Conservation (phyloP, 371 early-diverging fungal species). For the Actinomortierella ambigua region DNA sequence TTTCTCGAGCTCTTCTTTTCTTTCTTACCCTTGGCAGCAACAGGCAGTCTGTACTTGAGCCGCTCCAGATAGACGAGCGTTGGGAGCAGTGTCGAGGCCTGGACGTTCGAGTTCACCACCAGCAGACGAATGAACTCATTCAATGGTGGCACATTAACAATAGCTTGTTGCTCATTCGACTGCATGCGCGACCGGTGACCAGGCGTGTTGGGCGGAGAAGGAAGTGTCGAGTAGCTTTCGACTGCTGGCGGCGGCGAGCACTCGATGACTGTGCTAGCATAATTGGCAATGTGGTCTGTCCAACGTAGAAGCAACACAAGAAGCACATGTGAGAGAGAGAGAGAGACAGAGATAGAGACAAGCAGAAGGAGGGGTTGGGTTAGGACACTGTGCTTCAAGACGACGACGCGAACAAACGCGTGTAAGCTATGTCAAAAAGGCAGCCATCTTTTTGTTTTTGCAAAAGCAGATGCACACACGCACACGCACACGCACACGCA, state of each 20-base stretch:
- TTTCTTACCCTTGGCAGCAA: slow-evolving; percentile 43
- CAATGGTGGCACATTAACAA: slow-evolving; percentile 50
- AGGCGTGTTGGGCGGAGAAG: slow-evolving; percentile 34
- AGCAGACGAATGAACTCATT: slow-evolving; percentile 58
- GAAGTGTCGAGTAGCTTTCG: slow-evolving; percentile 19
- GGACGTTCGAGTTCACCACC: slow-evolving; percentile 61
- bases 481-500: too few relatives aligned
- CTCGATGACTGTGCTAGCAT: slow-evolving; percentile 56
- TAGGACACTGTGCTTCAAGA: too few relatives aligned
- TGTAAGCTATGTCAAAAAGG: too few relatives aligned
- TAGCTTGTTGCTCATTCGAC: slow-evolving; percentile 15
- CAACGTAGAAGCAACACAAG: too few relatives aligned
- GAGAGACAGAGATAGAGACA: neutral
- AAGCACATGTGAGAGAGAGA: too few relatives aligned
- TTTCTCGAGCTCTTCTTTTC: too few relatives aligned
- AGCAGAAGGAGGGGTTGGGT: neutral
- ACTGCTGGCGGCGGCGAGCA: slow-evolving; percentile 49
- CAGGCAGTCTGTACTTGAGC: slow-evolving; percentile 48
- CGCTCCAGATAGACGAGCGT: slow-evolving; percentile 64
- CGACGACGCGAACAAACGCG: too few relatives aligned
- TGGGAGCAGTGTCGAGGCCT: slow-evolving; percentile 61
- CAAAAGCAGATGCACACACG: too few relatives aligned
- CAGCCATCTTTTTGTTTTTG: too few relatives aligned
- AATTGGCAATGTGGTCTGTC: slow-evolving; percentile 49
- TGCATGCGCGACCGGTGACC: slow-evolving; percentile 24